These are phyloP conservation scores for Ballota nigra DNA, from an alignment of 257 asterid genomes.

Conservation along the genomic window DNA sequence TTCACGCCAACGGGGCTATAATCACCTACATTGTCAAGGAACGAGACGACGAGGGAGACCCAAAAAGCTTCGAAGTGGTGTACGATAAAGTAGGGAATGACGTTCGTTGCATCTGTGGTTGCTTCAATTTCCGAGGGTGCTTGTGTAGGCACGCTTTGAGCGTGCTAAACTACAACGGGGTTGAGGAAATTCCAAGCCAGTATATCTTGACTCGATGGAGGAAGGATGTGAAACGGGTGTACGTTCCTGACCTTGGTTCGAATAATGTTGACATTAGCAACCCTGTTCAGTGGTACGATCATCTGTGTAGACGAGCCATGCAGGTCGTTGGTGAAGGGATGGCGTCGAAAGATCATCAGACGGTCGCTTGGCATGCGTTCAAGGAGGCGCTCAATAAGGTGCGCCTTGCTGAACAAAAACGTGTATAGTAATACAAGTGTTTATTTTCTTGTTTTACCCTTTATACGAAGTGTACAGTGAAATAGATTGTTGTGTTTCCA, in stretches of 20 bases:
- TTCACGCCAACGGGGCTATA: conserved; percentile 38
- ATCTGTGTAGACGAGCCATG: conserved; percentile 49
- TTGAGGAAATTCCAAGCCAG: conserved; percentile 42
- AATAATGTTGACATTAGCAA: conserved; percentile 41
- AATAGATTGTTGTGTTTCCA: not conserved
- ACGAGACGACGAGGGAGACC: conserved; percentile 32
- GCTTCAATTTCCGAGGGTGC: conserved; percentile 49
- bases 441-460: conserved; percentile 10
- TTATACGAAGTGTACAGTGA: conserved; percentile 17
- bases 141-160: conserved; percentile 51
- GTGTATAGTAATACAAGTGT: conserved; percentile 7
- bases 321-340: conserved; percentile 53
- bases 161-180: conserved; percentile 35
- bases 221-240: conserved; percentile 45
- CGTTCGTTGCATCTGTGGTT: conserved; percentile 49
- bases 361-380: conserved; percentile 51
- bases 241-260: conserved; percentile 37
- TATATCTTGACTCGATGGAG: conserved; percentile 55
- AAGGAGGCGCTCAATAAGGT: conserved; percentile 51
- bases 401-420: conserved; percentile 38
- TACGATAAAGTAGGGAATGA: conserved; percentile 49
- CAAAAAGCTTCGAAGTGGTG: conserved; percentile 42
- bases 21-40: conserved; percentile 48
- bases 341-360: conserved; percentile 41
- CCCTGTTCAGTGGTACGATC: conserved; percentile 51